Percentiles rank a stretch among this genome's conserved stretches.
Evolutionary conservation across 768 basidiomycete species (phyloP).

Genomic region (Hypsizygus marmoreus): DNA sequence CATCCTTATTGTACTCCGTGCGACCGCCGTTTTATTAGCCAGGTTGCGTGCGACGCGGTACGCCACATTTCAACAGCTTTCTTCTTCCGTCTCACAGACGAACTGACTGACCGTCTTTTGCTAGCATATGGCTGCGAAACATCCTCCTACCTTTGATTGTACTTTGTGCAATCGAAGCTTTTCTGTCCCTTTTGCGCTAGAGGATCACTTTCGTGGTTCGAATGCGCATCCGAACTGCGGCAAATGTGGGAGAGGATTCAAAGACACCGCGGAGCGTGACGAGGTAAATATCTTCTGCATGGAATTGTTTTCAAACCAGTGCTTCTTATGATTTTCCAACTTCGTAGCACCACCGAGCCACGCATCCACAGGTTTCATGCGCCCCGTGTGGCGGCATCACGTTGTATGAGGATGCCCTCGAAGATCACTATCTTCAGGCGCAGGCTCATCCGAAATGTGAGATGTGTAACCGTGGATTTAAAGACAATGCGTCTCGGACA

Average conservation of each 20-base stretch:
- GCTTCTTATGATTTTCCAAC: constrained; percentile 1
- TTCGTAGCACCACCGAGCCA: constrained; percentile 36
- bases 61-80: neutral
- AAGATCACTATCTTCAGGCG: constrained; percentile 41
- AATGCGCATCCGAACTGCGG: constrained; percentile 46
- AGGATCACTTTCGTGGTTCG: constrained; percentile 50
- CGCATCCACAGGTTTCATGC: constrained; percentile 29
- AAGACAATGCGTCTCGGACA: constrained; percentile 25
- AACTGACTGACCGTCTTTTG: constrained; percentile 2
- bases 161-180: constrained; percentile 32
- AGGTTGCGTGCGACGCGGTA: constrained; percentile 38
- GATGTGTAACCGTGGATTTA: constrained; percentile 14
- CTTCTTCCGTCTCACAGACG: neutral
- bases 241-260: constrained; percentile 45
- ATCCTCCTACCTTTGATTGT: constrained; percentile 46
- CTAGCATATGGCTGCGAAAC: constrained; percentile 44
- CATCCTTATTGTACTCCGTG: constrained; percentile 39
- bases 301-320: neutral
- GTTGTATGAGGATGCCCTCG: constrained; percentile 38
- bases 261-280: constrained; percentile 31
- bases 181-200: constrained; percentile 36
- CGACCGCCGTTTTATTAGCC: constrained; percentile 36
- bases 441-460: constrained; percentile 28
- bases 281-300: constrained; percentile 29
- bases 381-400: constrained; percentile 28